phyloP scores from a whole-genome alignment of 2,329 filamentous ascomycete species.

The Akanthomyces lecanii region DNA sequence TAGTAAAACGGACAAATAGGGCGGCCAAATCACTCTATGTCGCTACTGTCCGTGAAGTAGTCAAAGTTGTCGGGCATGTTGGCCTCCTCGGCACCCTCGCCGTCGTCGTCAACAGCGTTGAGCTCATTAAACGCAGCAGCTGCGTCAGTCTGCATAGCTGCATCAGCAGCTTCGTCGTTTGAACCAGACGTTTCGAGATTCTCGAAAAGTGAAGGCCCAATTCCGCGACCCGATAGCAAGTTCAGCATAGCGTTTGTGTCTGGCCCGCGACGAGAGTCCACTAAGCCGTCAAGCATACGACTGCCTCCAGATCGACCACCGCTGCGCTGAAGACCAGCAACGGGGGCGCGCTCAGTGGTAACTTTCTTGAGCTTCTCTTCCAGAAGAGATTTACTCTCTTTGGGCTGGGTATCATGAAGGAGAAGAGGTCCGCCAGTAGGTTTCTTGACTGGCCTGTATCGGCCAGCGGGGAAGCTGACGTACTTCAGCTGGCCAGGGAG shows the following conservation, averaged over 20 bases:
- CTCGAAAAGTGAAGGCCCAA: too few species aligned
- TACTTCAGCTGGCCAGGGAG: constrained; percentile 91
- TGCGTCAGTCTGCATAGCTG: constrained; percentile 18
- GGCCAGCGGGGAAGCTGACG: constrained; percentile 83
- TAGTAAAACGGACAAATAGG: neutral
- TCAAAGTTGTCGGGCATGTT: constrained; percentile 68
- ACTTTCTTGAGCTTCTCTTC: constrained; percentile 91
- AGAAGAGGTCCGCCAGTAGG: constrained; percentile 91
- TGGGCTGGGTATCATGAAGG: constrained; percentile 77
- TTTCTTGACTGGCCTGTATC: constrained; percentile 90
- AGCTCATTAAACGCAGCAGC: too few species aligned
- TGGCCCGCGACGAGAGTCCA: constrained; percentile 30
- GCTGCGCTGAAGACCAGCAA: constrained; percentile 40
- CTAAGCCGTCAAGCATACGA: constrained; percentile 34
- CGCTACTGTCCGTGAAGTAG: constrained; percentile 66
- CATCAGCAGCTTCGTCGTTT: too few species aligned
- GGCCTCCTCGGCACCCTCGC: constrained; percentile 69
- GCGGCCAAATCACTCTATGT: constrained; percentile 32
- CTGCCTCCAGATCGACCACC: constrained; percentile 34
- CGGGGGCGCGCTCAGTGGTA: constrained; percentile 57
- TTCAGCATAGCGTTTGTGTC: constrained; percentile 35
- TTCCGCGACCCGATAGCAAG: constrained; percentile 37
- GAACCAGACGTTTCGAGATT: too few species aligned
- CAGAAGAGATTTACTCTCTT: constrained; percentile 73
- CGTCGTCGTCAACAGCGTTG: constrained; percentile 75